These are phyloP conservation scores for Auricularia cornea DNA, from an alignment of 768 basidiomycete species.

Conservation along the genomic window DNA sequence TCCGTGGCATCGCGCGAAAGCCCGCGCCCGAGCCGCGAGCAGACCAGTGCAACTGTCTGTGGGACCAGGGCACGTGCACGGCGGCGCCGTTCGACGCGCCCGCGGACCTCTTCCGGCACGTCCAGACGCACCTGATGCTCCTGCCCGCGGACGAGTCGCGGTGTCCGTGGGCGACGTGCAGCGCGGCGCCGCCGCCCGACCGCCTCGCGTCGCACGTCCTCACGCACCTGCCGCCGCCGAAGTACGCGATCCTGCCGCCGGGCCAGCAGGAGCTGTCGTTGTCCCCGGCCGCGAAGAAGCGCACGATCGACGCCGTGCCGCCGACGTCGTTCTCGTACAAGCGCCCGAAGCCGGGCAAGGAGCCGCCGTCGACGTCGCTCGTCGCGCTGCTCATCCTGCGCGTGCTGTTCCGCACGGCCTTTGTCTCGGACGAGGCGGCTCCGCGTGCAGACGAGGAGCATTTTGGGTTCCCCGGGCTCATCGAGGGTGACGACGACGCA, in stretches of 20 bases:
- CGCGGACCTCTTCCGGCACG: slow-evolving; percentile 65
- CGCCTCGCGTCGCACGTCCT: slow-evolving; percentile 59
- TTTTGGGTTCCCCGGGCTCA: slow-evolving; percentile 81
- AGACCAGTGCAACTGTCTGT: slow-evolving; percentile 68
- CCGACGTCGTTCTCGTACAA: slow-evolving; percentile 47
- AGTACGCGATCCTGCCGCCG: slow-evolving; percentile 49
- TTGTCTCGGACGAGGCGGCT: slow-evolving; percentile 56
- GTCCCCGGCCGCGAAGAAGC: slow-evolving; percentile 39
- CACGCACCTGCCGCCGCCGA: slow-evolving; percentile 62
- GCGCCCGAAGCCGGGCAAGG: slow-evolving; percentile 39
- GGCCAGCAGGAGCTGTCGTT: slow-evolving; percentile 67
- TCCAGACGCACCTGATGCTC: slow-evolving; percentile 45
- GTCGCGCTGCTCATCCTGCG: slow-evolving; percentile 78
- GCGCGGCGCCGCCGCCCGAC: slow-evolving; percentile 39
- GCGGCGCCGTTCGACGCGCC: slow-evolving; percentile 40
- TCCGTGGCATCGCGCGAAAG: slow-evolving; percentile 72
- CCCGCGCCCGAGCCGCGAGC: slow-evolving; percentile 43
- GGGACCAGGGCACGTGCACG: slow-evolving; percentile 56
- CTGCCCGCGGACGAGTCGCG: background rate
- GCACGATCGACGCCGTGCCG: slow-evolving; percentile 35
- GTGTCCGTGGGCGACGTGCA: slow-evolving; percentile 71
- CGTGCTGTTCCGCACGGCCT: slow-evolving; percentile 72
- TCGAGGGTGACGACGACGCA: slow-evolving; percentile 71
- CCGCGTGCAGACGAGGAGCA: slow-evolving; percentile 75
- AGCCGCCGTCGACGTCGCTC: slow-evolving; percentile 67